phyloP scores from a whole-genome alignment of 805 yeast species.

The Candida hungchunana region DNA sequence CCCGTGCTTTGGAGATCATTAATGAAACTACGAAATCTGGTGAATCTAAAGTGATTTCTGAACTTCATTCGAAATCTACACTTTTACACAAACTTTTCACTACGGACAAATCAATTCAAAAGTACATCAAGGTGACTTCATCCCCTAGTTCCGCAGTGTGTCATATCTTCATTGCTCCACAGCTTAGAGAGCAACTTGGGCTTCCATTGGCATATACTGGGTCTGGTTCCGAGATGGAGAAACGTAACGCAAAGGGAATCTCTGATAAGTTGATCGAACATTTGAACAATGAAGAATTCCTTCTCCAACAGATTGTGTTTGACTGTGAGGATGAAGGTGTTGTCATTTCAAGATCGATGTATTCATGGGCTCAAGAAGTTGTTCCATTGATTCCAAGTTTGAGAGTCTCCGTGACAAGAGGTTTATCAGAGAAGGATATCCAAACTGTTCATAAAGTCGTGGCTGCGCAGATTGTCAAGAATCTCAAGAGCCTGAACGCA shows the following conservation, averaged over 20 bases:
- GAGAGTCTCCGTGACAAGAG: slow-evolving; percentile 45
- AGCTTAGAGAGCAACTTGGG: slow-evolving; percentile 38
- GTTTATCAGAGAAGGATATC: slow-evolving; percentile 42
- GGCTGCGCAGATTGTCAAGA: slow-evolving; percentile 15
- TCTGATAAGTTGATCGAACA: slow-evolving; percentile 31
- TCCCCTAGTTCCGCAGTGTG: slow-evolving; percentile 59
- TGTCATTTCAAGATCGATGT: slow-evolving; percentile 60
- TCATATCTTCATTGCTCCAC: slow-evolving; percentile 55
- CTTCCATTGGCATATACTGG: slow-evolving; percentile 40
- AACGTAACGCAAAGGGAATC: slow-evolving; percentile 28
- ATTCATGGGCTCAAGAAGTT: slow-evolving; percentile 67
- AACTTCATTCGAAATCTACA: slow-evolving; percentile 38
- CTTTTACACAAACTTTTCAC: slow-evolving; percentile 38
- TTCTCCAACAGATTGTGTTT: slow-evolving; percentile 67
- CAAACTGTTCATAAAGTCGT: slow-evolving; percentile 38
- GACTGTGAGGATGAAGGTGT: slow-evolving; percentile 46
- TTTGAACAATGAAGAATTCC: slow-evolving; percentile 46
- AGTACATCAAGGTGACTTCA: slow-evolving; percentile 51
- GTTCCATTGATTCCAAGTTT: slow-evolving; percentile 65
- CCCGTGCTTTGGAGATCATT: slow-evolving; percentile 50
- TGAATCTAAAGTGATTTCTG: slow-evolving; percentile 30
- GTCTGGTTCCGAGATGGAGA: slow-evolving; percentile 23
- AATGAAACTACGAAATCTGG: slow-evolving; percentile 38
- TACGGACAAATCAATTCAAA: slow-evolving; percentile 32
- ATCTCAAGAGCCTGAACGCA: slow-evolving; percentile 8